phyloP scores from a whole-genome alignment of 2,329 filamentous ascomycete genomes.

The Ophiocordyceps sinensis region DNA sequence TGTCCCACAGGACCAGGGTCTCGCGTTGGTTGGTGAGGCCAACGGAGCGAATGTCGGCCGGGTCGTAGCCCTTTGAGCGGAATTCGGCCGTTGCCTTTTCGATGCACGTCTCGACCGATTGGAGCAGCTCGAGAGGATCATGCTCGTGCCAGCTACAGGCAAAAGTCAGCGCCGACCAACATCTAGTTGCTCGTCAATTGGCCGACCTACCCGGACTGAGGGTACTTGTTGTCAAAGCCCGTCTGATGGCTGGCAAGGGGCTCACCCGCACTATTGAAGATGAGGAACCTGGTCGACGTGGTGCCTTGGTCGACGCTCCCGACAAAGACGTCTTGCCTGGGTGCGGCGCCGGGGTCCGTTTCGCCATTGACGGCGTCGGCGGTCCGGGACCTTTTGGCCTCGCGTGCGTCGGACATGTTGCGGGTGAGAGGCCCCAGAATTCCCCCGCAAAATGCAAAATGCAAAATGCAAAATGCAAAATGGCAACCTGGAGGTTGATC shows the following conservation, averaged over 20 bases:
- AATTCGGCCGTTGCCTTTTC: slow-evolving; percentile 62
- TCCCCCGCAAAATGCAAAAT: too few relatives aligned
- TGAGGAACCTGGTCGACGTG: slow-evolving; percentile 77
- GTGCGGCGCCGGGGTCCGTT: background rate
- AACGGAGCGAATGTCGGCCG: slow-evolving; percentile 57
- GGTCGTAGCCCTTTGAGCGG: slow-evolving; percentile 50
- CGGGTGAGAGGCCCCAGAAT: background rate
- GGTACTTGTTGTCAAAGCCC: slow-evolving; percentile 75
- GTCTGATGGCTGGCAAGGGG: slow-evolving; percentile 74
- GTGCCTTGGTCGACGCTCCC: slow-evolving; percentile 87
- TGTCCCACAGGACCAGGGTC: slow-evolving; percentile 77
- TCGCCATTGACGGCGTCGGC: background rate
- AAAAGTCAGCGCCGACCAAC: slow-evolving; percentile 19
- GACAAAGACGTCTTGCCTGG: slow-evolving; percentile 45
- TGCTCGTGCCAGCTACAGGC: slow-evolving; percentile 72
- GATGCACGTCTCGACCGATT: slow-evolving; percentile 66
- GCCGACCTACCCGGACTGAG: slow-evolving; percentile 57
- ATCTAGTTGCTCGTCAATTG: background rate
- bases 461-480: too few relatives aligned
- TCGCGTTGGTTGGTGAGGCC: slow-evolving; percentile 88
- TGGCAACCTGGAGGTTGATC: background rate
- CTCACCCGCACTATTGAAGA: slow-evolving; percentile 69
- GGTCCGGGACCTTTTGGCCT: background rate
- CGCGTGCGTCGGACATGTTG: background rate
- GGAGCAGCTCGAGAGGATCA: slow-evolving; percentile 62